A percentile compares a stretch with the other conserved stretches of the same genome.
Conservation (phyloP, 2,329 filamentous ascomycete species). For the Fusarium tanahbumbuense region DNA sequence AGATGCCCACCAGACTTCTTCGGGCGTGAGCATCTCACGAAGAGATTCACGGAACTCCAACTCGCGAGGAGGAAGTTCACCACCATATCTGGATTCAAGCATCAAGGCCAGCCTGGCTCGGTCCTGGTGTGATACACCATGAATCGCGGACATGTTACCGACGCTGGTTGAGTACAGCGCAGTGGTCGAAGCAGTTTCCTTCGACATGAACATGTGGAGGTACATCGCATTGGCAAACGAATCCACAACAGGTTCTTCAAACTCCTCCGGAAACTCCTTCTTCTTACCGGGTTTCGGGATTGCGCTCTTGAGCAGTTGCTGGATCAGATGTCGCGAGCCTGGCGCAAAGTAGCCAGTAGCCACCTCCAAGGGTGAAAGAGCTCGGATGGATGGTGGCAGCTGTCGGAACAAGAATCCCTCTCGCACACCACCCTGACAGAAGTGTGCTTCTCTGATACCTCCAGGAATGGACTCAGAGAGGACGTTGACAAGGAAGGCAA, state of each 20-base stretch:
- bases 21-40: slow-evolving; percentile 62
- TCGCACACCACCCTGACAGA: slow-evolving; percentile 77
- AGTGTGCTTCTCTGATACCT: slow-evolving; percentile 70
- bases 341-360: slow-evolving; percentile 67
- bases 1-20: slow-evolving; percentile 72
- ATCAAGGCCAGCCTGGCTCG: slow-evolving; percentile 71
- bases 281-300: slow-evolving; percentile 54
- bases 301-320: slow-evolving; percentile 59
- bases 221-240: slow-evolving; percentile 71
- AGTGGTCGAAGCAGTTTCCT: slow-evolving; percentile 66
- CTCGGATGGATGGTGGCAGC: slow-evolving; percentile 60
- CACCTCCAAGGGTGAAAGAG: slow-evolving; percentile 68
- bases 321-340: slow-evolving; percentile 59
- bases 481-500: slow-evolving; percentile 74
- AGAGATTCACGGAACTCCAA: slow-evolving; percentile 65
- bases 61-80: slow-evolving; percentile 70
- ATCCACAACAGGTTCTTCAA: slow-evolving; percentile 61
- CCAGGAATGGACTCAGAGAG: slow-evolving; percentile 69
- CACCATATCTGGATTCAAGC: slow-evolving; percentile 73
- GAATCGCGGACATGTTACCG: slow-evolving; percentile 69
- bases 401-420: slow-evolving; percentile 73
- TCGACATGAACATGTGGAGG: slow-evolving; percentile 61
- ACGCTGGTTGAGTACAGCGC: slow-evolving; percentile 73
- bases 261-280: slow-evolving; percentile 51
- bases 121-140: slow-evolving; percentile 71